Percentiles rank a stretch among this genome's conserved stretches.
Conservation (phyloP, 2,329 filamentous ascomycete genomes). For the Cytospora piceicola region DNA sequence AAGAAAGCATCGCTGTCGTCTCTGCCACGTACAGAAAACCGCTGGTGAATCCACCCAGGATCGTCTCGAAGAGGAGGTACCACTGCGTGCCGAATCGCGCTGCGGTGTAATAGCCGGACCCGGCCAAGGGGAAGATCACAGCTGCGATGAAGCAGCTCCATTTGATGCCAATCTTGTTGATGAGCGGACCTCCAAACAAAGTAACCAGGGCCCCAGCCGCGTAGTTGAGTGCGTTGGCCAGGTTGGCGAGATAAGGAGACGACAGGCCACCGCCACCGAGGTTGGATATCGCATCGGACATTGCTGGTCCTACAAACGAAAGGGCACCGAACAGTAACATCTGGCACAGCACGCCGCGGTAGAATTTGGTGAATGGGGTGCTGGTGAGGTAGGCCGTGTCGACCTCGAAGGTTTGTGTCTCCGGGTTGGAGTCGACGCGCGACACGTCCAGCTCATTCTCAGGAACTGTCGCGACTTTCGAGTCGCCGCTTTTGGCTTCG, state of each 20-base stretch:
- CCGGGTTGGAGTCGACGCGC: slow-evolving; percentile 20
- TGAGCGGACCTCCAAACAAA: slow-evolving; percentile 42
- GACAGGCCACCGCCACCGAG: slow-evolving; percentile 28
- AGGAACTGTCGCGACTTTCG: slow-evolving; percentile 18
- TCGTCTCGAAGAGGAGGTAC: slow-evolving; percentile 40
- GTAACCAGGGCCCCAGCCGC: slow-evolving; percentile 26
- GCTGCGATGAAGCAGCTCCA: slow-evolving; percentile 44
- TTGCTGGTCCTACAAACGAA: slow-evolving; percentile 29
- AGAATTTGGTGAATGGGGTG: slow-evolving; percentile 20
- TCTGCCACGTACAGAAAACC: slow-evolving; percentile 43
- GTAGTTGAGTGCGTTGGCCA: slow-evolving; percentile 27
- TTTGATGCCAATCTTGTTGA: slow-evolving; percentile 45
- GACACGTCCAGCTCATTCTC: slow-evolving; percentile 15
- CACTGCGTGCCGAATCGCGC: slow-evolving; percentile 38
- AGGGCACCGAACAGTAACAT: slow-evolving; percentile 30
- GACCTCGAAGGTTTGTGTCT: slow-evolving; percentile 26
- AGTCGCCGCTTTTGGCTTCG: slow-evolving; percentile 9
- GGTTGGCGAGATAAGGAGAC: slow-evolving; percentile 28
- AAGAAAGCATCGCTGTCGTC: slow-evolving; percentile 43
- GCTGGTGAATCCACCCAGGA: slow-evolving; percentile 29
- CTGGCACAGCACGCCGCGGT: slow-evolving; percentile 26
- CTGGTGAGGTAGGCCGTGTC: slow-evolving; percentile 27
- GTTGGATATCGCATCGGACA: slow-evolving; percentile 30
- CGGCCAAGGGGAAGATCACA: slow-evolving; percentile 40
- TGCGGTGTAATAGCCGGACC: slow-evolving; percentile 42